Conservation (phyloP, 306 rosid species). For the Gynostemma pentaphyllum region DNA sequence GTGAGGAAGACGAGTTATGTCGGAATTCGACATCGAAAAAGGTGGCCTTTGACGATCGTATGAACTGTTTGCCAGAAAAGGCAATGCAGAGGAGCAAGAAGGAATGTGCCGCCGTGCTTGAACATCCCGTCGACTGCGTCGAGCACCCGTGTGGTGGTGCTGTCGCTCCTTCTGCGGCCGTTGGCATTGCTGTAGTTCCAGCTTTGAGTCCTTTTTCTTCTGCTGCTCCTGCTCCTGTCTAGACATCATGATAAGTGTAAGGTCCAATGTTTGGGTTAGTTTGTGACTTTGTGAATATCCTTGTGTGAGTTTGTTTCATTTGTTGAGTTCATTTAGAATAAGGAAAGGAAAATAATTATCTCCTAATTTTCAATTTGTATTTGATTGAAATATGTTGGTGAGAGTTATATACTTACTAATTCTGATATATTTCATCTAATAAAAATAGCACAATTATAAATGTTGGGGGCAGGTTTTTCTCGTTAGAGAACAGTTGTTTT, state of each 20-base stretch:
- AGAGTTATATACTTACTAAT: too few species aligned
- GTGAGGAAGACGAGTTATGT: slow-evolving; percentile 75
- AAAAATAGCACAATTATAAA: too few species aligned
- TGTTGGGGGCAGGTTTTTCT: too few species aligned
- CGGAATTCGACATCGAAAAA: slow-evolving; percentile 43
- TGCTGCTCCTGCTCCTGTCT: slow-evolving; percentile 43
- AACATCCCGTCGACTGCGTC: slow-evolving; percentile 42
- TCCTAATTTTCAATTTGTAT: too few species aligned
- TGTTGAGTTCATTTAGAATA: too few species aligned
- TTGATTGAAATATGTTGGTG: too few species aligned
- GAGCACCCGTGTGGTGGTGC: slow-evolving; percentile 29
- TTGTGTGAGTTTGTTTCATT: slow-evolving; percentile 4
- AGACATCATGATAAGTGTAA: slow-evolving; percentile 37
- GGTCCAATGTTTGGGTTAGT: slow-evolving; percentile 15
- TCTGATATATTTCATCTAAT: too few species aligned
- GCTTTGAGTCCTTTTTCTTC: slow-evolving; percentile 32
- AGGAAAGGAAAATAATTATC: too few species aligned
- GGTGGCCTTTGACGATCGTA: slow-evolving; percentile 36
- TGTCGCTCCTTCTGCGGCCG: slow-evolving; percentile 35
- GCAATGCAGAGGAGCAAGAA: slow-evolving; percentile 48
- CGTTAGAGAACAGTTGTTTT: too few species aligned
- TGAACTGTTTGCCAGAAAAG: slow-evolving; percentile 62
- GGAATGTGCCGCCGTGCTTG: slow-evolving; percentile 37
- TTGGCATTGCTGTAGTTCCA: slow-evolving; percentile 22
- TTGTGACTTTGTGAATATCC: slow-evolving; percentile 11